Evolutionary conservation across 73 alveolate species (phyloP), one percentile per base, ranked within the genome.

Genomic region (Stentor roeselii): DNA sequence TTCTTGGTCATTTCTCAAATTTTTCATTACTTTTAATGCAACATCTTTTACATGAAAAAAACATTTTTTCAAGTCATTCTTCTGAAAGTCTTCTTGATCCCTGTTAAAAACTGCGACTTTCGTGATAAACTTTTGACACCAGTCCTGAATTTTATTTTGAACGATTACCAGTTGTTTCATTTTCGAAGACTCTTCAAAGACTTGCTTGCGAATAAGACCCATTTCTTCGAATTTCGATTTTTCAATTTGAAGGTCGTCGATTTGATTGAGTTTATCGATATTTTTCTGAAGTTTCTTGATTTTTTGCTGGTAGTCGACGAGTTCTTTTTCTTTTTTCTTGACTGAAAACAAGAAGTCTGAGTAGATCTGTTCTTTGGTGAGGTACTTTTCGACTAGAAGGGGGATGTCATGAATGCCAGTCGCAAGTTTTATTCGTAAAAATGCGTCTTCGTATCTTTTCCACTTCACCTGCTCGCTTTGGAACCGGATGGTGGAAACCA

Each of bases 401-500:
- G n/a, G 41, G 0, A 67, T 34, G 14, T 67, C 80, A 27, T 67
- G n/a, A 34, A 67, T 21, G 42, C 80, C 80, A 0, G 80, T 67
- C 37, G 80, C n/a, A 1, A 67, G 21, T 67, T 67, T 67, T 32
- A 67, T 67, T 34, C 37, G 21, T n/a, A 67, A 21, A 67, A 67
- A 67, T 11, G 80, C 80, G 27, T 67, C 80, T 67, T 67, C 80
- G 37, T 21, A 32, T 27, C n/a, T n/a, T 67, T 67, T 67, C 37
- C 80, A 67, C 41, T 67, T 67, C 34, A 21, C 80, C 27, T 67
- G 80, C 41, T 67, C 42, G 15, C 34, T 67, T 30, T 67, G 50
- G 37, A 67, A 67, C 2, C 34, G 37, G 21, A 67, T 21, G 14
- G 80, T 0, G 27, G 37, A 21, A 1, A 67, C 21, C 2, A 21